These are phyloP conservation scores for Annulohypoxylon moriforme DNA, from an alignment of 495 filamentous ascomycete genomes.

Conservation along the genomic window DNA sequence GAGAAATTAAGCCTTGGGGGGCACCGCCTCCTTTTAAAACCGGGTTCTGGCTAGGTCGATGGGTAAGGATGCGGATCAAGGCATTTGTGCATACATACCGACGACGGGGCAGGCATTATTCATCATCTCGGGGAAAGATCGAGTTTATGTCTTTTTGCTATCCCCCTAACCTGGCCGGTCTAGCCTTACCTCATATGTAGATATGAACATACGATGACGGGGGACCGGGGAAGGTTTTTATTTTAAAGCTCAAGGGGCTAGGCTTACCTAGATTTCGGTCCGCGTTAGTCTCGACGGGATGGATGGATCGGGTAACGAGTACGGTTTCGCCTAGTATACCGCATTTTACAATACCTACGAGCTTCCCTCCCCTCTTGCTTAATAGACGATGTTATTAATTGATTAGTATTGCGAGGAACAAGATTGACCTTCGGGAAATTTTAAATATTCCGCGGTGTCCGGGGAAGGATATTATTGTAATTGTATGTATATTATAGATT, in stretches of 20 bases:
- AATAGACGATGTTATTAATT: neutral
- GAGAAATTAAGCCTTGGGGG: slow-evolving; percentile 4
- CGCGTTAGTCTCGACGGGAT: neutral
- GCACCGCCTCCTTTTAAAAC: slow-evolving; percentile 5
- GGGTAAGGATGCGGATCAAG: neutral
- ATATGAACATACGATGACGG: neutral
- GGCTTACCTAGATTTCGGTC: neutral
- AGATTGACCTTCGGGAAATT: neutral
- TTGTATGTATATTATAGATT: neutral
- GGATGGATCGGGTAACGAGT: neutral
- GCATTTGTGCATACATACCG: neutral
- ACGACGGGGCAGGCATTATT: neutral
- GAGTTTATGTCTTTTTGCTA: neutral
- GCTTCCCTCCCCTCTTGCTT: neutral
- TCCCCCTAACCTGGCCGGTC: neutral
- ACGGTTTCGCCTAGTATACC: neutral
- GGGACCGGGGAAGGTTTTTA: neutral
- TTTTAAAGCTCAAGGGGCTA: neutral
- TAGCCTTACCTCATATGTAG: neutral
- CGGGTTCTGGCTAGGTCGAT: neutral
- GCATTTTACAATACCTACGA: too few relatives aligned
- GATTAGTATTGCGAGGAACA: neutral
- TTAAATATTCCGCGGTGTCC: neutral
- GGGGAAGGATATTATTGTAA: neutral
- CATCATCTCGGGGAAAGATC: neutral